Base-by-base conservation (phyloP, 208 protist species). In the Zelonia costaricensis region DNA sequence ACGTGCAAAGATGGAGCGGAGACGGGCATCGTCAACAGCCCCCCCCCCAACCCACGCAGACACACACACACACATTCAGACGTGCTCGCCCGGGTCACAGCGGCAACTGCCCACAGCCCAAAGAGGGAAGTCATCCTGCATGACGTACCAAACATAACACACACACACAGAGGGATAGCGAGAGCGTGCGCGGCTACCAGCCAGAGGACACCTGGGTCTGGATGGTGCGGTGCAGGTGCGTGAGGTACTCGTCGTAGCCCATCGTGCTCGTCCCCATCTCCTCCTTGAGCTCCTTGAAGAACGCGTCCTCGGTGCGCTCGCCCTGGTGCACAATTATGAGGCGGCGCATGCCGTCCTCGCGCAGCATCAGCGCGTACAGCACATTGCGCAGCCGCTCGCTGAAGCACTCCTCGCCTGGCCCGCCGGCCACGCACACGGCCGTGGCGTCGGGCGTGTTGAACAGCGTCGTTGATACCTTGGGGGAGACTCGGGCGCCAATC, bases 221-320 rank as follows among this genome's bases (percentile, higher is more conserved):
- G 18, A 96, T 80, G n/a, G 64, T 76, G n/a, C 54, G 63, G 67
- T 96, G 85, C 8, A 96, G 47, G 35, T 80, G 40, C 23, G 75
- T 74, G 23, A 96, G 76, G 43, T 81, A 84, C 58, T 91, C 77
- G 70, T 82, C 83, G 57, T 94, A 88, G 47, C 82, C 70, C 71
- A 73, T 72, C 27, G 62, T 49, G 46, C 59, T 69, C 5, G 57
- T 58, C 27, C 33, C 64, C 58, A 58, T 77, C 59, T 96, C 88
- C 63, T 92, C 85, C 69, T 91, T 88, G 3, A 93, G 63, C 44
- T 86, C 74, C 54, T 74, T 74, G 60, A 96, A 93, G 66, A 94
- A 93, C 31, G 77, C 73, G 6, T 91, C 84, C 76, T 96, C 86
- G 38, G 65, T 58, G 39, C 63, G 73, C 31, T 93, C 88, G 45